Conservation (phyloP, 805 yeast species). For the Candida patagonica region DNA sequence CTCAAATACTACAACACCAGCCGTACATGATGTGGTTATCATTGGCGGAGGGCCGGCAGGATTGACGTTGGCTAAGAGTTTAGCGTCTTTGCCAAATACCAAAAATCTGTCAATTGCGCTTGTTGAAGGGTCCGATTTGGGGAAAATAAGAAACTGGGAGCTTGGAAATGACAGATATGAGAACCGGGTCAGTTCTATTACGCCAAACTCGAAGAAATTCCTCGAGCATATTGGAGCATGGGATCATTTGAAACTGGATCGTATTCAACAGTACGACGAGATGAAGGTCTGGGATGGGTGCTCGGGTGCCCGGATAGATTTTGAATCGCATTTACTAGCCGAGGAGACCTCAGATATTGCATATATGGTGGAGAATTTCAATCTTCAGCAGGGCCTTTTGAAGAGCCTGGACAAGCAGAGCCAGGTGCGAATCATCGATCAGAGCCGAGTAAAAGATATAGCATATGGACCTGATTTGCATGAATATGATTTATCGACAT, state of each 20-base stretch:
- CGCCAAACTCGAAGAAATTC: slow-evolving; percentile 67
- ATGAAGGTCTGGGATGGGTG: slow-evolving; percentile 80
- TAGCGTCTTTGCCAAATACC: slow-evolving; percentile 56
- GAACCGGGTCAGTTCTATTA: slow-evolving; percentile 77
- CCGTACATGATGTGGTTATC: slow-evolving; percentile 55
- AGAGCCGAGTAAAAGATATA: slow-evolving; percentile 53
- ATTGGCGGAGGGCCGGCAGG: slow-evolving; percentile 99
- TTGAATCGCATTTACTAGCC: slow-evolving; percentile 38
- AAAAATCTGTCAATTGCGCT: slow-evolving; percentile 51
- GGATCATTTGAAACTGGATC: slow-evolving; percentile 54
- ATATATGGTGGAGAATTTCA: slow-evolving; percentile 81
- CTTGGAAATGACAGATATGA: slow-evolving; percentile 42
- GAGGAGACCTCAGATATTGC: slow-evolving; percentile 37
- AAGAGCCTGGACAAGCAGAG: slow-evolving; percentile 41
- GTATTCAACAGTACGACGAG: slow-evolving; percentile 72
- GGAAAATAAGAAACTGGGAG: slow-evolving; percentile 40
- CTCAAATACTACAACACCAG: not conserved
- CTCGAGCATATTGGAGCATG: slow-evolving; percentile 68
- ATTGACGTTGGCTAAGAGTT: slow-evolving; percentile 70
- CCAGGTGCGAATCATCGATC: slow-evolving; percentile 10
- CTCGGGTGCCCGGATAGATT: slow-evolving; percentile 61
- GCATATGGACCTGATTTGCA: slow-evolving; percentile 8
- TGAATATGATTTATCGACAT: slow-evolving; percentile 31
- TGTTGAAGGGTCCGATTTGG: slow-evolving; percentile 63
- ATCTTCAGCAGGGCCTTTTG: slow-evolving; percentile 68